Base-by-base conservation (phyloP, 2,329 filamentous ascomycete genomes). In the Monosporascus sp. region DNA sequence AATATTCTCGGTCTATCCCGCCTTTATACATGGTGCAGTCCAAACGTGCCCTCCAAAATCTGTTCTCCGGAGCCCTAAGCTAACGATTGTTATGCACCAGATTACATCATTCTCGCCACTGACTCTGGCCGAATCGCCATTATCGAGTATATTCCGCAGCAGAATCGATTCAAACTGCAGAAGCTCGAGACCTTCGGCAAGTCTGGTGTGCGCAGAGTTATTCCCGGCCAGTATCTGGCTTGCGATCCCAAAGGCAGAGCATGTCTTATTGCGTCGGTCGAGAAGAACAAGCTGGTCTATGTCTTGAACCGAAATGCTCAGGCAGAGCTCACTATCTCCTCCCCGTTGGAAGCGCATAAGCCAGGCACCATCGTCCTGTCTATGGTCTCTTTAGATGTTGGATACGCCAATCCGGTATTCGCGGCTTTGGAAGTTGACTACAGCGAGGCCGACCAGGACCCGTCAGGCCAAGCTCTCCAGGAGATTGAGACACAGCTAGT, bases 281-380 rank as follows among this genome's bases (percentile, higher is more conserved):
- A 99, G 75, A 99, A 99, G 81, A 99, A 97, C 77, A 99, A 99
- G 77, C 87, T 99, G 53, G 94, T 99, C 62, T 99, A 99, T 73
- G 93, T 99, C 65, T 80, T 99, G 62, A 97, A 97, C 72, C 87
- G 95, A 60, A 96, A 96, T 73, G 84, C 91, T 3, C 91, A 97
- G 72, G 92, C 92, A 19, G 90, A 96, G 70, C 84, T 99, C 64
- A 95, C 92, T 41, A 99, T 99, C 49, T 99, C 94, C 5, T 99
- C 94, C 16, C 94, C 94, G 1, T 80, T 99, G 19, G 95, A 99
- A 73, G 95, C 94, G 2, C 93, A 99, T 73, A 96, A 94, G 70
- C 85, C 91, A 14, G 91, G 93, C 56, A 93, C 93, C 1, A 74
- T 99, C 49, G 92, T 97, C 24, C 90, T 96, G 62, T 88, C 89